Base-by-base conservation (phyloP, 208 protist species). In the Polymyxa betae region DNA sequence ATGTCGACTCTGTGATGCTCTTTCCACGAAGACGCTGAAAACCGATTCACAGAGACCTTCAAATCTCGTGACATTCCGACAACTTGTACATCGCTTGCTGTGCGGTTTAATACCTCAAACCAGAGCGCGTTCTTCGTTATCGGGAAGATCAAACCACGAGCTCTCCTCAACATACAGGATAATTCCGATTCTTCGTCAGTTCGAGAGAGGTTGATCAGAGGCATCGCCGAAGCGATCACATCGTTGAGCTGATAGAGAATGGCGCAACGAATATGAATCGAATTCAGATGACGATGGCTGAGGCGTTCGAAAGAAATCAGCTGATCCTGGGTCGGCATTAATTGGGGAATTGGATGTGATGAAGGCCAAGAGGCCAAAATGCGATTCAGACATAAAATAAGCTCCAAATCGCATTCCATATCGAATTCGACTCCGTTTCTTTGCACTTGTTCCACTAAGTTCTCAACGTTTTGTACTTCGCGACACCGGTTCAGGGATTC, bases 21-120 rank as follows among this genome's bases (percentile, higher is more conserved):
- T 43, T 43, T 35, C 35, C n/a, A 82, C 35, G n/a, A 12, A 5
- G 16, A 5, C 16, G 72, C n/a, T n/a, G 5, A n/a, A 43, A 82
- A 82, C 72, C 72, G 72, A n/a, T 82, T n/a, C 10, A 82, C 35
- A 5, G 5, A n/a, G 72, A 82, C 35, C 16, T n/a, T 5, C 5
- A 82, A 38, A 82, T 82, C 72, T 20, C 72, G 72, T 20, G 72
- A 82, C 72, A 82, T 82, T 82, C 72, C 72, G 10, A 82, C n/a
- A 35, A 20, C 16, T 35, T 82, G 72, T 82, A 12, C 72, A 35
- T 82, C 72, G 5, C 16, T 45, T 35, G 72, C 72, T 20, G 72
- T 82, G 5, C 72, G 72, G 16, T 5, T 40, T 35, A 82, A n/a
- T 20, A 82, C 72, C 35, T 82, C 72, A 5, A 45, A 43, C 72